A percentile compares a stretch with the other conserved stretches of the same genome.
These are phyloP conservation scores for Coemansia sp. DNA, from an alignment of 192 early-diverging fungal genomes.

Conservation along the genomic window DNA sequence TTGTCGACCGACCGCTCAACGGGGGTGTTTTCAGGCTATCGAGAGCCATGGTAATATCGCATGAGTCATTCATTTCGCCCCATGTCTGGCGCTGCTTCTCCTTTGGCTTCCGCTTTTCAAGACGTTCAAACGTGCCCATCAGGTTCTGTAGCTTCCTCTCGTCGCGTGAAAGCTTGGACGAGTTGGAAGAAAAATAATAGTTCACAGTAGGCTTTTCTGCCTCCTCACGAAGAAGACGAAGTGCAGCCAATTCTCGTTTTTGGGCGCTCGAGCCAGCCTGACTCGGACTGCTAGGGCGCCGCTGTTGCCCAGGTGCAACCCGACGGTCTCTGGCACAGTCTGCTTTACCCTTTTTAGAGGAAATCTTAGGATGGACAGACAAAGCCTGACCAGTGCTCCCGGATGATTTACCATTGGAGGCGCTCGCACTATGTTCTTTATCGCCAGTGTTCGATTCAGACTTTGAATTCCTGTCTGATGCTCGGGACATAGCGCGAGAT, in stretches of 20 bases:
- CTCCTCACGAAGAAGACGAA: slow-evolving; percentile 35
- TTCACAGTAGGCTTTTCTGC: slow-evolving; percentile 44
- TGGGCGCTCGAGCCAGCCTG: slow-evolving; percentile 1
- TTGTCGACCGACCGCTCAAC: background rate
- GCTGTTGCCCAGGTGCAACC: slow-evolving; percentile 4
- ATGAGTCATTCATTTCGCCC: slow-evolving; percentile 1
- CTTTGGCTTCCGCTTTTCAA: slow-evolving; percentile 58
- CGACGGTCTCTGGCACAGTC: slow-evolving; percentile 4
- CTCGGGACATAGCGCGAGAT: too few species aligned
- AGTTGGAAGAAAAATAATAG: slow-evolving; percentile 44
- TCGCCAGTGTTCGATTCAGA: too few species aligned
- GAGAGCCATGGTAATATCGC: background rate
- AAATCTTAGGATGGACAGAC: too few species aligned
- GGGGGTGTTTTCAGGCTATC: too few species aligned
- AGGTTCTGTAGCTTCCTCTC: slow-evolving; percentile 67
- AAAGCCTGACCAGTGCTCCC: too few species aligned
- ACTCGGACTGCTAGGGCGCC: slow-evolving; percentile 1
- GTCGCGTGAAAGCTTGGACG: slow-evolving; percentile 58
- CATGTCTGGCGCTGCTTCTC: slow-evolving; percentile 31
- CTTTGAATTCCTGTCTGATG: too few species aligned
- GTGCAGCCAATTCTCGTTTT: slow-evolving; percentile 27
- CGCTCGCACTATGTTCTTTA: too few species aligned
- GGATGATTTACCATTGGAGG: too few species aligned
- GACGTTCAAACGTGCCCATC: slow-evolving; percentile 59
- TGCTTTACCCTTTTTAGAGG: too few species aligned